Evolutionary conservation across 73 alveolate genomes (phyloP).

Genomic region (Urostyla sp.): DNA sequence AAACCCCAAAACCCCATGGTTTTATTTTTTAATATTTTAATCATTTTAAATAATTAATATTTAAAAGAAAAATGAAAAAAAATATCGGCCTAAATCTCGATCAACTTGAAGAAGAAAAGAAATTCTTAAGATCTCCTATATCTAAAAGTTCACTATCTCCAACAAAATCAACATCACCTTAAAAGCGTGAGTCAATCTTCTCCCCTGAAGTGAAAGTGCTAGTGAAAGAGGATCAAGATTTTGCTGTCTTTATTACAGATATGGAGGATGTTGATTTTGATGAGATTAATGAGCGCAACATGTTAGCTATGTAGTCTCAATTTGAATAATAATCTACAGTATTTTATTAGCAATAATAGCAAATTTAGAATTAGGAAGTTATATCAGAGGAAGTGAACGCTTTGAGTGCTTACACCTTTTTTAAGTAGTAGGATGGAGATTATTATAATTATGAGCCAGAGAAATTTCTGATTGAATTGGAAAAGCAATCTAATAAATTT

Average conservation of each 20-base stretch:
- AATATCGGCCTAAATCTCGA: too few relatives aligned
- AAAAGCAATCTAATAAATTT: constrained; percentile 3
- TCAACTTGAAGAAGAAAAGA: too few relatives aligned
- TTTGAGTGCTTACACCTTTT: constrained; percentile 12
- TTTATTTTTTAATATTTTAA: too few relatives aligned
- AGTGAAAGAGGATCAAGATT: constrained; percentile 34
- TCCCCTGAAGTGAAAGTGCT: constrained; percentile 10
- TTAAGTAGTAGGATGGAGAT: constrained; percentile 38
- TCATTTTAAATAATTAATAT: too few relatives aligned
- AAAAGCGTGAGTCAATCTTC: too few relatives aligned
- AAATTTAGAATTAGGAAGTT: constrained; percentile 8
- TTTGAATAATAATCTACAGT: background rate
- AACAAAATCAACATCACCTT: too few relatives aligned
- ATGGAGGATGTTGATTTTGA: constrained; percentile 40
- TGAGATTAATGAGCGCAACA: background rate
- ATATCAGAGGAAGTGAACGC: constrained; percentile 36
- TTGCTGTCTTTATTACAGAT: constrained; percentile 36
- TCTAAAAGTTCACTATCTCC: too few relatives aligned
- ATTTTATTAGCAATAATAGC: background rate
- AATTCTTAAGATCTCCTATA: too few relatives aligned
- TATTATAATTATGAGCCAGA: constrained; percentile 28
- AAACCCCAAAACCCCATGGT: too few relatives aligned
- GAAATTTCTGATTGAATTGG: background rate
- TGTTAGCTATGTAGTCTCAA: constrained; percentile 12
- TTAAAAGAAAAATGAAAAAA: too few relatives aligned